Evolutionary conservation across 177 flowering plant genomes (phyloP).

Genomic region (Telopea speciosissima): DNA sequence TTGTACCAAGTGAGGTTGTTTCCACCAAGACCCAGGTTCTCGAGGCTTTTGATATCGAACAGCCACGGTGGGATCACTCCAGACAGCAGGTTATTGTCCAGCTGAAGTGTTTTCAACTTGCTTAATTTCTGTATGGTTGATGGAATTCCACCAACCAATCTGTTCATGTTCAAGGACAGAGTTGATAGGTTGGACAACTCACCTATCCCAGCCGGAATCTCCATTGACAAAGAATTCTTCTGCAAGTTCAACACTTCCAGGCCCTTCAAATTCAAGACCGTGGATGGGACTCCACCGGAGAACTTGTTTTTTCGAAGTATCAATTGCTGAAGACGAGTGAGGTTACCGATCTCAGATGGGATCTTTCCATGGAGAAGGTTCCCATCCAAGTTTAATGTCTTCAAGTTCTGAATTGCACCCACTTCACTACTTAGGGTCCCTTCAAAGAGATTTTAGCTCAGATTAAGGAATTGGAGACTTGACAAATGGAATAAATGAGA

Average conservation of each 20-base stretch:
- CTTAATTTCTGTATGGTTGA: slow-evolving; percentile 26
- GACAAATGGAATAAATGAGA: slow-evolving; percentile 25
- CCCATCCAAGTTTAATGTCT: slow-evolving; percentile 24
- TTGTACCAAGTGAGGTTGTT: slow-evolving; percentile 45
- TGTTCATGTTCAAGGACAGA: slow-evolving; percentile 35
- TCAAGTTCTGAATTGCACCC: slow-evolving; percentile 26
- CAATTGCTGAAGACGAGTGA: slow-evolving; percentile 24
- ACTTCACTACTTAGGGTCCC: slow-evolving; percentile 27
- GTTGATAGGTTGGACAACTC: slow-evolving; percentile 28
- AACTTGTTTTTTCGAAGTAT: slow-evolving; percentile 29
- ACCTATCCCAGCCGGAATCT: slow-evolving; percentile 39
- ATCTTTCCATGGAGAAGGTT: slow-evolving; percentile 9
- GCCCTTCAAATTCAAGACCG: slow-evolving; percentile 19
- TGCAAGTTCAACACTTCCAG: slow-evolving; percentile 33
- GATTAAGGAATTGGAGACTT: slow-evolving; percentile 29
- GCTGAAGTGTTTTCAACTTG: slow-evolving; percentile 27
- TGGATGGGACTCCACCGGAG: slow-evolving; percentile 29
- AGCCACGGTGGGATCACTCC: slow-evolving; percentile 47
- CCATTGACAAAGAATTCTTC: slow-evolving; percentile 26
- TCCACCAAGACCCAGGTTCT: slow-evolving; percentile 34
- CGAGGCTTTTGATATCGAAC: slow-evolving; percentile 27
- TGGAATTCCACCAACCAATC: slow-evolving; percentile 36
- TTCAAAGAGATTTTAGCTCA: slow-evolving; percentile 27
- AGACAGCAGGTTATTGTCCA: slow-evolving; percentile 34
- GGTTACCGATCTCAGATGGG: slow-evolving; percentile 36